Evolutionary conservation across 164 flowering plant species (phyloP).

Genomic region (Stephania japonica): DNA sequence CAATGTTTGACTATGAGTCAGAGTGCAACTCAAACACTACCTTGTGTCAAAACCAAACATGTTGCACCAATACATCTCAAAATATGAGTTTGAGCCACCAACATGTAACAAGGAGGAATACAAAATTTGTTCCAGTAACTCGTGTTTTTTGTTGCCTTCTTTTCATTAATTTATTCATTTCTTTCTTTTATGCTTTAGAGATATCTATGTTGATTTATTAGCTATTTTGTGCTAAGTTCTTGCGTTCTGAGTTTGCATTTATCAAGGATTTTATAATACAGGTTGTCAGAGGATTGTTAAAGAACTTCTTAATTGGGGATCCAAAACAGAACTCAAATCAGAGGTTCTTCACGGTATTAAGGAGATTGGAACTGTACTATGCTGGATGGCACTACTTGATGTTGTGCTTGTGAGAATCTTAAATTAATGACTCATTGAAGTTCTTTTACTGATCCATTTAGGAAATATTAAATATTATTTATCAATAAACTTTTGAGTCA

Average conservation of each 20-base stretch:
- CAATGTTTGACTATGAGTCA: no score
- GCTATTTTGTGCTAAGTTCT: no score
- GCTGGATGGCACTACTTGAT: conserved; percentile 91
- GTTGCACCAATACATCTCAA: no score
- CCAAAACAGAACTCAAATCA: conserved; percentile 71
- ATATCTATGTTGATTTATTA: no score
- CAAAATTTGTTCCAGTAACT: no score
- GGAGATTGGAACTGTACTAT: conserved; percentile 88
- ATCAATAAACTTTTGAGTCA: not conserved
- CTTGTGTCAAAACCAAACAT: no score
- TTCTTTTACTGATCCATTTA: not conserved
- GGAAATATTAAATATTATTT: not conserved
- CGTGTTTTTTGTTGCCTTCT: no score
- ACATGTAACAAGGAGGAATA: no score
- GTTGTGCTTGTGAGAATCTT: conserved; percentile 68
- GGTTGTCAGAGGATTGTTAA: conserved; percentile 79
- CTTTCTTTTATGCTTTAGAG: no score
- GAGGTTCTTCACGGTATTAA: conserved; percentile 83
- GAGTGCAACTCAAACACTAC: no score
- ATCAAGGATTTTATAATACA: conserved; percentile 20
- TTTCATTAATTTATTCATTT: no score
- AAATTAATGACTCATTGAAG: not conserved
- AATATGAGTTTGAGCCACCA: no score
- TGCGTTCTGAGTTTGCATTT: not conserved
- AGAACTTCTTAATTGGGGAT: conserved; percentile 84